Percentiles rank a stretch among this genome's conserved stretches.
These are phyloP conservation scores for Neofusicoccum cordaticola DNA, from an alignment of 2,329 filamentous ascomycete genomes.

Conservation along the genomic window DNA sequence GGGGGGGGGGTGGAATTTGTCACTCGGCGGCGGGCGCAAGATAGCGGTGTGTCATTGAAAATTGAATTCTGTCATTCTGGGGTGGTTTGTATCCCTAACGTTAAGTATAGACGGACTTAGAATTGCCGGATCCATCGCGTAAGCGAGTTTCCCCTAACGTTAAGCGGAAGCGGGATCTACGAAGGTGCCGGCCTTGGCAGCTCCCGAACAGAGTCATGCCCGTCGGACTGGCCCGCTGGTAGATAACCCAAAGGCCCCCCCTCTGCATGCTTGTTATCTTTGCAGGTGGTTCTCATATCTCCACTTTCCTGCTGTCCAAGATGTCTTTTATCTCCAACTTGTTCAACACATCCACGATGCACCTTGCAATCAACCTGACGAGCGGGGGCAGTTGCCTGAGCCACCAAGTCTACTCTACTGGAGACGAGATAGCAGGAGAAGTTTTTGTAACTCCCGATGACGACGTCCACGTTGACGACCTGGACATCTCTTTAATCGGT, in stretches of 20 bases:
- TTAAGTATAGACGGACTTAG: constrained; percentile 9
- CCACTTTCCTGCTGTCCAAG: background rate
- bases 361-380: background rate
- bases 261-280: too few relatives aligned
- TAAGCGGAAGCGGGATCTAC: background rate
- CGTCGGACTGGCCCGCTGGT: background rate
- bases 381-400: background rate
- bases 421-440: background rate
- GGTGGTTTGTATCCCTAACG: background rate
- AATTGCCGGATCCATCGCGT: background rate
- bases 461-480: background rate
- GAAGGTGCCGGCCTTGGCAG: background rate
- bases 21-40: background rate
- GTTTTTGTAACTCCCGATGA: background rate
- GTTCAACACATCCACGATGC: background rate
- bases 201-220: background rate
- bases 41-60: background rate
- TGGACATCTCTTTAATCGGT: background rate
- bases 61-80: background rate
- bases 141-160: constrained; percentile 10
- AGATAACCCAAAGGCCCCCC: background rate
- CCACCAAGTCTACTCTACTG: background rate
- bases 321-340: background rate
- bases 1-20: background rate
- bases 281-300: background rate